Evolutionary conservation across 495 filamentous ascomycete species (phyloP), one percentile per base, ranked within the genome.

Genomic region (Penicillium roqueforti): DNA sequence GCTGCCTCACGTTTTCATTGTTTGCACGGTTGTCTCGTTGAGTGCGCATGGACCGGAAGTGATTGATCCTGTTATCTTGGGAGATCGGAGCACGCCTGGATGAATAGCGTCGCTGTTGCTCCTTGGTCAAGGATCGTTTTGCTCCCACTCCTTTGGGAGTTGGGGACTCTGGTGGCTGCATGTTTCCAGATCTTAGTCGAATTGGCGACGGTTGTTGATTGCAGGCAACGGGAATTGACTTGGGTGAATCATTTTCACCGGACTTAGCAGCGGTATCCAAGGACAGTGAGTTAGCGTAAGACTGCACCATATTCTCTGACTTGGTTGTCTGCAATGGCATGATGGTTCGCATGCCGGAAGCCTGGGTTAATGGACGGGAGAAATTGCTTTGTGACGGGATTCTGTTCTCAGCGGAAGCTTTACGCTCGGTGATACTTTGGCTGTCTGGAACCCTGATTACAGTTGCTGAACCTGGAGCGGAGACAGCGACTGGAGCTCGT

Each of bases 351-450:
- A 60, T 51, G 57, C 64, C 74, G 22, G 67, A 71, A 14, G 66
- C 62, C 36, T 66, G 69, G 54, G 60, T 63, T 54, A 75, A 69
- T 1, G 66, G 70, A 16, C 67, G 62, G 28, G 74, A 69, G 51
- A 74, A 74, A 51, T 75, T 73, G 61, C 48, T 63, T 52, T 68
- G 50, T 49, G 53, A 25, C 10, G 28, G 28, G 8, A 41, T 42
- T 29, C 48, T 56, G 14, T 51, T 44, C 10, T 59, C 56, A 45
- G 25, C 47, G 19, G 57, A 20, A 36, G 54, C 8, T 28, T 59
- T 20, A 39, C 55, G 2, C 45, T 55, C 31, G 37, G 51, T 14
- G 6, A 26, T 3, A 3, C 16, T 18, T 9, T 41, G 23, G 11
- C 26, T 40, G 9, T 18, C 32, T 13, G 36, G 2, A 10, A 34